Evolutionary conservation across 805 yeast genomes (phyloP).

Genomic region (Cyberlindnera mycetangii): DNA sequence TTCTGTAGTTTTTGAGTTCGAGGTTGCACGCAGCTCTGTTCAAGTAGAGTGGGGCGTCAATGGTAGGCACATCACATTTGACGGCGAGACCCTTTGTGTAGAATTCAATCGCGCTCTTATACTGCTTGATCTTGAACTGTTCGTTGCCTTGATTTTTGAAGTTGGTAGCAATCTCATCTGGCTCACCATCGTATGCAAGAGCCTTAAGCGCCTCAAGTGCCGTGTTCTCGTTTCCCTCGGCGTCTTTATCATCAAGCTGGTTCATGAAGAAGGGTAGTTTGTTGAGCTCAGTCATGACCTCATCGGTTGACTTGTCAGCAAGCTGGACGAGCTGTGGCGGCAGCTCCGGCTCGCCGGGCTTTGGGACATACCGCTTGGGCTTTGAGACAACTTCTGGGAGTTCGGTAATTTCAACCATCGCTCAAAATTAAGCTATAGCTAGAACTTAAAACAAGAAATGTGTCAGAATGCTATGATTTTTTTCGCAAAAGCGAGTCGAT

Average conservation of each 20-base stretch:
- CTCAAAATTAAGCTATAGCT: neutral
- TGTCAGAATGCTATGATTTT: neutral
- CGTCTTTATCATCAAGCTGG: constrained; percentile 71
- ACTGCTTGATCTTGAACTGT: constrained; percentile 67
- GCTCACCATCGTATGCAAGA: constrained; percentile 92
- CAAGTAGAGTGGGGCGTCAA: constrained; percentile 62
- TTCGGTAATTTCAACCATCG: constrained; percentile 19
- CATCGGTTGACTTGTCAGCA: constrained; percentile 64
- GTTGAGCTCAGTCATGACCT: constrained; percentile 73
- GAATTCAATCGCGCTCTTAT: constrained; percentile 69
- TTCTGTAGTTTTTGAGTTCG: constrained; percentile 78
- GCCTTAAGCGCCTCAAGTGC: constrained; percentile 87
- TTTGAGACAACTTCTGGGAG: constrained; percentile 18
- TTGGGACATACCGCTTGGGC: constrained; percentile 40
- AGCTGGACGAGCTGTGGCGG: constrained; percentile 80
- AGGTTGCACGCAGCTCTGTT: constrained; percentile 93
- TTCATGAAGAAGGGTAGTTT: constrained; percentile 94
- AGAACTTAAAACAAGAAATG: neutral
- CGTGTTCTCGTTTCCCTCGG: constrained; percentile 69
- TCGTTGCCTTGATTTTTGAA: constrained; percentile 95
- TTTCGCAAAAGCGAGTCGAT: no score
- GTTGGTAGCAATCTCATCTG: constrained; percentile 84
- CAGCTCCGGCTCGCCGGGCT: constrained; percentile 61
- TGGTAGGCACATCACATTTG: constrained; percentile 51
- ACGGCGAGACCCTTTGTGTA: constrained; percentile 80